Conservation (phyloP, 129 eudicot genomes). For the Lactuca saligna region DNA sequence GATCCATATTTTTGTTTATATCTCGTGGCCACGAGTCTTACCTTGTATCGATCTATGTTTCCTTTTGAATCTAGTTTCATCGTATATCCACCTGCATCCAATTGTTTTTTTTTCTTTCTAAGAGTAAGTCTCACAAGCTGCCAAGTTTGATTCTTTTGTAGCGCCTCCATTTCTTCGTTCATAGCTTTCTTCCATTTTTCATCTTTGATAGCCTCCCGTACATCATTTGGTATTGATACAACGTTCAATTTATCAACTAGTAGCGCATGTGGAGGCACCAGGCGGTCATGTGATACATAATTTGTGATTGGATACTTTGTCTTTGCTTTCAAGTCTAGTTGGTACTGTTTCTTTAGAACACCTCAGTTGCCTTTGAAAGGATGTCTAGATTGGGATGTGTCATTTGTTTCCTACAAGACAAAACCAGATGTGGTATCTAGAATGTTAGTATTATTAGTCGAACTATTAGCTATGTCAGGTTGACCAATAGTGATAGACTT, state of each 20-base stretch:
- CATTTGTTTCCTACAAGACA: conserved; percentile 7
- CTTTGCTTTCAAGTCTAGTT: neutral
- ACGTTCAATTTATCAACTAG: too few relatives aligned
- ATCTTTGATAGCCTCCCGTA: too few relatives aligned
- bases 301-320: neutral
- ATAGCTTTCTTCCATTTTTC: too few relatives aligned
- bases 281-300: too few relatives aligned
- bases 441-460: neutral
- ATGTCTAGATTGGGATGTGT: neutral
- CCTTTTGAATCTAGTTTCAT: neutral
- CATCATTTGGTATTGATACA: too few relatives aligned
- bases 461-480: neutral
- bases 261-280: too few relatives aligned
- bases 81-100: neutral
- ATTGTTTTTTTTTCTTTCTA: too few relatives aligned
- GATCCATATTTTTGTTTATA: neutral
- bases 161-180: too few relatives aligned
- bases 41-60: too few relatives aligned
- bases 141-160: too few relatives aligned
- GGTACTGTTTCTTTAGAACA: conserved; percentile 3
- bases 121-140: too few relatives aligned
- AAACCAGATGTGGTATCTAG: conserved; percentile 1
- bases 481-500: neutral
- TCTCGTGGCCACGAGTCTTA: too few relatives aligned
- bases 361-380: neutral